Conservation (phyloP, 495 filamentous ascomycete species). For the Pyronema domesticum region DNA sequence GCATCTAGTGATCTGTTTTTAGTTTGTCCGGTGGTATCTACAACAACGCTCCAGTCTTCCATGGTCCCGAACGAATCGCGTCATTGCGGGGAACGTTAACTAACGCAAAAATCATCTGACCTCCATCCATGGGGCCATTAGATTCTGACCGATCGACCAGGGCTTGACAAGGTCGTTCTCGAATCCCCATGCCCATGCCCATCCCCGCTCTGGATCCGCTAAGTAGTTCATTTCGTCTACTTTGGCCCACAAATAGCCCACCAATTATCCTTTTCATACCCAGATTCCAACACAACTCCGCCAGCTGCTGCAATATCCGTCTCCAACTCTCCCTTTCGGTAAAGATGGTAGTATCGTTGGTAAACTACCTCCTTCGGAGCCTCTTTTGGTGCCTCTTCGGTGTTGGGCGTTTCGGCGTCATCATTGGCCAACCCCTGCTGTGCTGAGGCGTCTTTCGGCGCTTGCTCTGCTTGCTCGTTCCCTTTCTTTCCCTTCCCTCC, state of each 20-base stretch:
- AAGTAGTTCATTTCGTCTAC: too few relatives aligned
- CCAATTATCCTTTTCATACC: conserved; percentile 98
- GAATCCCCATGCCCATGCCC: too few relatives aligned
- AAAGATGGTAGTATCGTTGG: conserved; percentile 90
- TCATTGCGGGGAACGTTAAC: too few relatives aligned
- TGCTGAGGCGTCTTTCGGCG: neutral
- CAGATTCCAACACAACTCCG: conserved; percentile 56
- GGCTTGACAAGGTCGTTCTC: too few relatives aligned
- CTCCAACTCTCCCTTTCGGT: conserved; percentile 71
- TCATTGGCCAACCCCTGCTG: conserved; percentile 6
- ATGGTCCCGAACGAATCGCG: too few relatives aligned
- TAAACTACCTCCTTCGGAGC: conserved; percentile 32
- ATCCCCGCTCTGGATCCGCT: too few relatives aligned
- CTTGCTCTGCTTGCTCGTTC: neutral
- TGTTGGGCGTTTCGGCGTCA: conserved; percentile 14
- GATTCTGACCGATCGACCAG: too few relatives aligned
- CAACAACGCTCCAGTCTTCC: too few relatives aligned
- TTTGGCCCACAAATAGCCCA: conserved; percentile 47
- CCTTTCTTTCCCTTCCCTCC: conserved; percentile 11
- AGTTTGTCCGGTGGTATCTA: too few relatives aligned
- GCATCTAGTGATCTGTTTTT: too few relatives aligned
- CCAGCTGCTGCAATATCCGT: conserved; percentile 58
- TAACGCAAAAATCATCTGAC: too few relatives aligned
- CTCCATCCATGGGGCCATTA: too few relatives aligned
- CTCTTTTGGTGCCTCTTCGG: conserved; percentile 6